Evolutionary conservation across 441 rosid genomes (phyloP).

Genomic region (Aquilaria agallochum): DNA sequence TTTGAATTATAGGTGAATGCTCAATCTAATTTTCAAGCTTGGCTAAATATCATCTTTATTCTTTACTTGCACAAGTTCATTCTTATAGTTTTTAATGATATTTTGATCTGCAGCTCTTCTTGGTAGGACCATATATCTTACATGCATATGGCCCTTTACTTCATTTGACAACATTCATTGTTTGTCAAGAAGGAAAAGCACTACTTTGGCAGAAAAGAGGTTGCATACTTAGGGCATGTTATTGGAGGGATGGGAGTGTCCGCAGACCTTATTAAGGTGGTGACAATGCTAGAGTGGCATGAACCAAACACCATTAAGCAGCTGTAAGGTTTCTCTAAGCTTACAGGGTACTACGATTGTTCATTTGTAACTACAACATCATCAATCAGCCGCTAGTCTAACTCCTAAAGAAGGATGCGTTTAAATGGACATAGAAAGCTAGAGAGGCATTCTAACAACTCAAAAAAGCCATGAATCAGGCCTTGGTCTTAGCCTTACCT

Average conservation of each 20-base stretch:
- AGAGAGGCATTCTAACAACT: not conserved
- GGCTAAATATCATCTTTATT: no score
- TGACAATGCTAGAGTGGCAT: not conserved
- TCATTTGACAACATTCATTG: not conserved
- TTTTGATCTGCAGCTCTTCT: not conserved
- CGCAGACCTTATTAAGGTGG: not conserved
- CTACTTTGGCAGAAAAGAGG: not conserved
- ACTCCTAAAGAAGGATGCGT: not conserved
- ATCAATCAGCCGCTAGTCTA: not conserved
- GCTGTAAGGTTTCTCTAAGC: not conserved
- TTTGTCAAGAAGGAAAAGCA: not conserved
- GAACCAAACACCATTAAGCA: not conserved
- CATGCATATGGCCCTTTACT: not conserved
- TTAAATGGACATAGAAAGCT: not conserved
- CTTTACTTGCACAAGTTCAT: not conserved
- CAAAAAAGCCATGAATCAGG: not conserved
- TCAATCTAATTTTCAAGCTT: no score
- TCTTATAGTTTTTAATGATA: not conserved
- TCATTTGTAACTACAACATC: not conserved
- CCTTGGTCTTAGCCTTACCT: not conserved
- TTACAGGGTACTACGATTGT: not conserved
- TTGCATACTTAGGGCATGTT: not conserved
- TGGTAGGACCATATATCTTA: not conserved
- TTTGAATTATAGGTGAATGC: no score
- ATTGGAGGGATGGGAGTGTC: not conserved